Evolutionary conservation across 257 asterid genomes (phyloP).

Genomic region (Lavandula angustifolia): DNA sequence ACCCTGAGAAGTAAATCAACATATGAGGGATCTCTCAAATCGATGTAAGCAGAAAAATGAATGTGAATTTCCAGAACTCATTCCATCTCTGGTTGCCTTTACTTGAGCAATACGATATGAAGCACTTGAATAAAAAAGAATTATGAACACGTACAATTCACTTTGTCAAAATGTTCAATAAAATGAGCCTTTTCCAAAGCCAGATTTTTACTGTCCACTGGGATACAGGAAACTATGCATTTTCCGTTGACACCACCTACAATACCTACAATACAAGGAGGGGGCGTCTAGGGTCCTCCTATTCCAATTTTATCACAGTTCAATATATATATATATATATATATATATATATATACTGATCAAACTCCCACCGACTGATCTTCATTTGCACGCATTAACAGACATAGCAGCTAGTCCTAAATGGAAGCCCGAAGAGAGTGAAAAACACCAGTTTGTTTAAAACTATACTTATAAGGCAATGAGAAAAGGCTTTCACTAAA

Average conservation of each 20-base stretch:
- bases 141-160: not conserved
- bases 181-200: not conserved
- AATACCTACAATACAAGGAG: not conserved
- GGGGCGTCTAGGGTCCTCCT: not conserved
- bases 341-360: not conserved
- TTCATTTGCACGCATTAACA: not conserved
- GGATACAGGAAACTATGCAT: not conserved
- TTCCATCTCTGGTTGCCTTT: not conserved
- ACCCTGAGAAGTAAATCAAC: constrained; percentile 67
- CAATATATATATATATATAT: too few relatives aligned
- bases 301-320: not conserved
- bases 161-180: not conserved
- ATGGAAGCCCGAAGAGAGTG: not conserved
- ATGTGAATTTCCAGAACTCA: not conserved
- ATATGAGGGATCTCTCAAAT: too few relatives aligned
- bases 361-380: not conserved
- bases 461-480: not conserved
- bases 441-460: not conserved
- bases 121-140: not conserved
- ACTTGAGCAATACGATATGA: constrained; percentile 1
- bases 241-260: not conserved
- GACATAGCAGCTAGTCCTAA: not conserved
- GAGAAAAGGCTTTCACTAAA: not conserved
- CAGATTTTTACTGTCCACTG: not conserved
- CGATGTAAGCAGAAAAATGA: too few relatives aligned